phyloP scores from a whole-genome alignment of 139 green algal genomes.

The Trebouxia sp. region DNA sequence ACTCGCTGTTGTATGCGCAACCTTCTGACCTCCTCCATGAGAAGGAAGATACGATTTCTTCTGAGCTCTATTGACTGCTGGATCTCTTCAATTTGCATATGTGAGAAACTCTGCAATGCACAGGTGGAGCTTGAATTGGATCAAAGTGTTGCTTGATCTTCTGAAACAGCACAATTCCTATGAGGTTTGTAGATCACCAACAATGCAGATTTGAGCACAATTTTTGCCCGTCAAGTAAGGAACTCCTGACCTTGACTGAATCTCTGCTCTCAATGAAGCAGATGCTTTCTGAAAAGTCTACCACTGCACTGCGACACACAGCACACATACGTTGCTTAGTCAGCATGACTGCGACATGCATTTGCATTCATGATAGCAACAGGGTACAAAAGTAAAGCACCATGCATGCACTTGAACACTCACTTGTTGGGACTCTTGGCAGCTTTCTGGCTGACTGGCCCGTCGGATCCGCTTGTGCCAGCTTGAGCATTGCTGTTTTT shows the following conservation, averaged over 20 bases:
- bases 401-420: too few relatives aligned
- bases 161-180: not conserved
- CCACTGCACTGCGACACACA: not conserved
- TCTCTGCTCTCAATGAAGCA: constrained; percentile 95
- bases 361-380: too few relatives aligned
- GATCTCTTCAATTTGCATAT: constrained; percentile 84
- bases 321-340: too few relatives aligned
- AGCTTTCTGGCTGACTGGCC: not conserved
- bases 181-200: not conserved
- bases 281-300: constrained; percentile 73
- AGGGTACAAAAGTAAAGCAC: too few relatives aligned
- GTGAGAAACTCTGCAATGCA: constrained; percentile 70
- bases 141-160: not conserved
- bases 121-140: not conserved
- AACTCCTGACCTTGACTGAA: constrained; percentile 73
- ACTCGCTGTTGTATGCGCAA: constrained; percentile 93
- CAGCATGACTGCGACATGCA: too few relatives aligned
- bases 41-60: constrained; percentile 91
- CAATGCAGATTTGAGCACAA: not conserved
- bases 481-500: constrained; percentile 8
- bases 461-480: not conserved
- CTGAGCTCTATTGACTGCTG: constrained; percentile 71
- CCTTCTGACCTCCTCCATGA: constrained; percentile 96
- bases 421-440: constrained; percentile 4
- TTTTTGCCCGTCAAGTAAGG: not conserved